Evolutionary conservation across 805 yeast species (phyloP), one percentile per base, ranked within the genome.

Genomic region (Hanseniaspora singularis): DNA sequence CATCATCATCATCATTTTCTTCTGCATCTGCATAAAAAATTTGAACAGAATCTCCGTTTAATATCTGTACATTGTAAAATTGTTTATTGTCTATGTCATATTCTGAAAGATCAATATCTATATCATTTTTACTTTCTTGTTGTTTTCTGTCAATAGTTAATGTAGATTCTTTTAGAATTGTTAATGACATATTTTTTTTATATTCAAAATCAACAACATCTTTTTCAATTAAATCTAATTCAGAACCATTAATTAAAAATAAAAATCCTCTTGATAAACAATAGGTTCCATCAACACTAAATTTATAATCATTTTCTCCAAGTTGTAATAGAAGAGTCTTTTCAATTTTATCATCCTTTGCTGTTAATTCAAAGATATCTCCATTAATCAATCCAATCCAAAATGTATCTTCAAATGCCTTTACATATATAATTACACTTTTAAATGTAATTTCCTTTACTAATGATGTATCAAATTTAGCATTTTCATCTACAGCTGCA

Each of bases 1-100:
- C 67, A 15, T 64, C 67, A 15, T 55, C 53, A 7, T 41, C 39
- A 16, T 33, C 33, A 5, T 19, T 47, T 7, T 27, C 40, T 8
- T 33, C 40, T 2, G 27, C n/a, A 28, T 15, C 38, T 15, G 41
- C 36, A 10, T 16, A 30, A 10, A 44, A 41, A 1, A 44, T 14
- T 16, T 39, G 39, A 19, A 44, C 8, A 28, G 19, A 44, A 10
- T 30, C 36, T 31, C 12, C 7, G 7, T 33, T 37, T 8, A 44
- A 20, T n/a, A 44, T 30, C 18, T 44, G 48, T 7, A 44, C 22
- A 16, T 18, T 34, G 22, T 37, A 44, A 30, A 44, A 44, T 4
- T 28, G 37, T 10, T 36, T 37, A 14, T 38, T 19, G 11, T 37
- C 26, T 16, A 36, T 22, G 7, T 24, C 26, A n/a, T 34, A 10